A percentile compares a stretch with the other conserved stretches of the same genome.
phyloP scores from a whole-genome alignment of 257 asterid species.

The Coffea eugenioides region DNA sequence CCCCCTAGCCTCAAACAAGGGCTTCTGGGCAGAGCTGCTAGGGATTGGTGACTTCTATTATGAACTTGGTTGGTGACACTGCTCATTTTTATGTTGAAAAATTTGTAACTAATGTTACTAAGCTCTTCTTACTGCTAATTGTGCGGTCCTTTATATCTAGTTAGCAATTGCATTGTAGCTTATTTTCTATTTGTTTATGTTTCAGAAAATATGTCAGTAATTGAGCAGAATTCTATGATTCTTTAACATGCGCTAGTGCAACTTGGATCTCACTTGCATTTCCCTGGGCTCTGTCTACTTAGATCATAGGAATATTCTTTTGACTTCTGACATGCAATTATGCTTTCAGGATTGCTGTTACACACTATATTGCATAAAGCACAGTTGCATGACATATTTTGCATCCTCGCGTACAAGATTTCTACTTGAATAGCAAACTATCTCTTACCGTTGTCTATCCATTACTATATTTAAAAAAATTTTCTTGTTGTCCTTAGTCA shows the following conservation, averaged over 20 bases:
- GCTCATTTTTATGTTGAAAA: conserved; percentile 14
- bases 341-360: not conserved
- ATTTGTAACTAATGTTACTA: not conserved
- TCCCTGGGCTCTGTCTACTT: not conserved
- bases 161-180: not conserved
- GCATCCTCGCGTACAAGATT: not conserved
- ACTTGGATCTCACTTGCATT: not conserved
- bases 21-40: conserved; percentile 97
- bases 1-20: conserved; percentile 97
- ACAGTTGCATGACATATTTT: not conserved
- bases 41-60: conserved; percentile 98
- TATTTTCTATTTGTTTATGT: not conserved
- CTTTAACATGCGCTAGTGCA: not conserved
- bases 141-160: not conserved
- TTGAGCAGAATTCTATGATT: not conserved
- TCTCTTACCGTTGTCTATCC: no score
- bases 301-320: not conserved
- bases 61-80: conserved; percentile 76
- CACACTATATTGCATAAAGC: not conserved
- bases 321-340: not conserved
- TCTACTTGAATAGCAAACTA: not conserved
- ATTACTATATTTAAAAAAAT: no score
- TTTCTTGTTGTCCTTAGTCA: not conserved
- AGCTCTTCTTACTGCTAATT: not conserved
- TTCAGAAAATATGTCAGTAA: not conserved